Percentiles rank a stretch among this genome's conserved stretches.
phyloP scores from a whole-genome alignment of 352 stramenopile species.

The Globisporangium canariense region DNA sequence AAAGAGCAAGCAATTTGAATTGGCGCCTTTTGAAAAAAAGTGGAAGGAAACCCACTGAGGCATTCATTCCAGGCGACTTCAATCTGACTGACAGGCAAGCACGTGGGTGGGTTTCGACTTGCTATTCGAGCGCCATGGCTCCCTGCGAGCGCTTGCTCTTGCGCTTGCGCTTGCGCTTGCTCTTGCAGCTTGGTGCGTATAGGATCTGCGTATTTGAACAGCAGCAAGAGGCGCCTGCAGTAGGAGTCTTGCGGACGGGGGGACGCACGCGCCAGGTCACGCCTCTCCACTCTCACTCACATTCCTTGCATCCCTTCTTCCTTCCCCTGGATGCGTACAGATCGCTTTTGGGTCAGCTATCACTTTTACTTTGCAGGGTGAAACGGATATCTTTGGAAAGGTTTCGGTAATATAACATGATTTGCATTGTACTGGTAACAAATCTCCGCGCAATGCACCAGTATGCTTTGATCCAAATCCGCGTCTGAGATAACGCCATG shows the following conservation, averaged over 20 bases:
- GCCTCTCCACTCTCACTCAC: neutral
- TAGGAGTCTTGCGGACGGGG: neutral
- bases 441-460: no score
- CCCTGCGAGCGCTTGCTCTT: neutral
- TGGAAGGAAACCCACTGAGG: neutral
- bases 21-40: neutral
- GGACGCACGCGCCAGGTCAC: neutral
- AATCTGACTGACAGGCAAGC: neutral
- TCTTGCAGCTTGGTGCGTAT: neutral
- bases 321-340: neutral
- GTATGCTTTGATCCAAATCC: no score
- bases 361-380: neutral
- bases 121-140: neutral
- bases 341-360: neutral
- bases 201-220: neutral
- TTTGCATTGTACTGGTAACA: no score
- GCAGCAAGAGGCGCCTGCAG: neutral
- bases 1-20: neutral
- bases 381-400: conserved; percentile 8
- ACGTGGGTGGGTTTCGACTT: neutral
- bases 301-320: neutral
- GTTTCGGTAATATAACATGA: neutral
- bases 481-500: no score
- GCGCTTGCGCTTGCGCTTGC: no score
- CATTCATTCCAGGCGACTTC: no score